A percentile compares a stretch with the other conserved stretches of the same genome.
These are phyloP conservation scores for Arachis monticola DNA, from an alignment of 331 rosid genomes.

Conservation along the genomic window DNA sequence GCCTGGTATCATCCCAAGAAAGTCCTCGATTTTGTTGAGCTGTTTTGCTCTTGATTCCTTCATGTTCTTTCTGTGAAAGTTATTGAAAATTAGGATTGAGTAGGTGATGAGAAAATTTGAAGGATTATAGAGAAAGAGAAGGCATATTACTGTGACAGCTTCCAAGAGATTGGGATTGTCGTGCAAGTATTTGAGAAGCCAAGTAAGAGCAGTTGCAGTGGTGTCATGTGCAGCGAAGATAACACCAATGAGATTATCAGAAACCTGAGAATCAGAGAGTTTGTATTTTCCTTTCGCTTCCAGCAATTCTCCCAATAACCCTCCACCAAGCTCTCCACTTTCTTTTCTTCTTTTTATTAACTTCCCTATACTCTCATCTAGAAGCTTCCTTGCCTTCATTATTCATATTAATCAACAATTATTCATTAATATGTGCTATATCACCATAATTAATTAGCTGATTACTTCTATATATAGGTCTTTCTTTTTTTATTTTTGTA, in stretches of 20 bases:
- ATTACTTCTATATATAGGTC: no score
- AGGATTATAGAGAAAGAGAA: no score
- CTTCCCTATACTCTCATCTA: slow-evolving; percentile 61
- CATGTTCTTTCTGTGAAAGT: slow-evolving; percentile 69
- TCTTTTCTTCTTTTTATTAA: slow-evolving; percentile 65
- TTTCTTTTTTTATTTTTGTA: no score
- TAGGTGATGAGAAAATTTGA: background rate
- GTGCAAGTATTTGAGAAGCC: slow-evolving; percentile 82
- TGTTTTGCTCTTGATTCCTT: slow-evolving; percentile 52
- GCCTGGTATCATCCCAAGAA: slow-evolving; percentile 83
- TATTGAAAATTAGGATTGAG: background rate
- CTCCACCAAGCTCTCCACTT: slow-evolving; percentile 50
- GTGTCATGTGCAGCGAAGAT: slow-evolving; percentile 97
- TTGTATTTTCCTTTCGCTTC: slow-evolving; percentile 39
- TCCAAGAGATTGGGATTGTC: slow-evolving; percentile 66
- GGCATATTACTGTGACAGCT: slow-evolving; percentile 59
- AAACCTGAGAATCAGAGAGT: slow-evolving; percentile 72
- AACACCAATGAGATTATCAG: slow-evolving; percentile 85
- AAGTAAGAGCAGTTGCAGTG: slow-evolving; percentile 85
- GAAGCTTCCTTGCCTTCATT: slow-evolving; percentile 74
- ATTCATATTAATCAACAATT: background rate
- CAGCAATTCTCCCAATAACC: slow-evolving; percentile 64
- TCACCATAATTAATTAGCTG: background rate
- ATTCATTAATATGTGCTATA: background rate
- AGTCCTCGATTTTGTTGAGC: slow-evolving; percentile 60